Evolutionary conservation across 768 basidiomycete species (phyloP).

Genomic region (Pulveroboletus sp.): DNA sequence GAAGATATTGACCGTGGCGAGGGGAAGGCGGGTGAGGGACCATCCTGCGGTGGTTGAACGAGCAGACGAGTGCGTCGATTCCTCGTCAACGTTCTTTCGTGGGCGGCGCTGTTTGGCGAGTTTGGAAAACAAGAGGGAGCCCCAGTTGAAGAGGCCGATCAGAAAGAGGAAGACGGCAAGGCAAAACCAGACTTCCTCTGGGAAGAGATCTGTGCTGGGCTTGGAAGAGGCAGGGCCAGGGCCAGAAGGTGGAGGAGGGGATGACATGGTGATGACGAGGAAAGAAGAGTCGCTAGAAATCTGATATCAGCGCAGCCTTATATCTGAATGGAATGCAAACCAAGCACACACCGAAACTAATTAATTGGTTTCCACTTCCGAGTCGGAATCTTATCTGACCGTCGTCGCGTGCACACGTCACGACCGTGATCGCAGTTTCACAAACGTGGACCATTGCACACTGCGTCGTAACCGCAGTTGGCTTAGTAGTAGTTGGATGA

Average conservation of each 20-base stretch:
- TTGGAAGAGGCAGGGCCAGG: no score
- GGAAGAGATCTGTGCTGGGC: neutral
- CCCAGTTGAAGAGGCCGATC: conserved; percentile 27
- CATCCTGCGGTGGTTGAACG: conserved; percentile 22
- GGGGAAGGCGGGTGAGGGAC: conserved; percentile 38
- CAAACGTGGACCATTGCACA: no score
- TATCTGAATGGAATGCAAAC: no score
- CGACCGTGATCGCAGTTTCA: no score
- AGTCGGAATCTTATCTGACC: no score
- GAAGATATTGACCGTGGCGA: conserved; percentile 42
- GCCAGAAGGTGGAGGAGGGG: neutral
- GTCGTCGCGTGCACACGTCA: no score
- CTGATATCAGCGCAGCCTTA: no score
- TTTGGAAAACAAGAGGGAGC: conserved; percentile 23
- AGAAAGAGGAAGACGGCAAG: conserved; percentile 12
- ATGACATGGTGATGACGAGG: neutral
- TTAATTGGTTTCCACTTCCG: no score
- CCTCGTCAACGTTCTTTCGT: conserved; percentile 10
- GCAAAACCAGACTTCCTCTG: conserved; percentile 16
- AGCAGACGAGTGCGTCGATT: conserved; percentile 6
- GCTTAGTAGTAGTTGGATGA: no score
- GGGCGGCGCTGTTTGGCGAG: conserved; percentile 1
- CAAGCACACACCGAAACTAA: no score
- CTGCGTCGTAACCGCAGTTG: no score
- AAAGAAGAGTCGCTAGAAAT: no score